Base-by-base conservation (phyloP, 2,329 filamentous ascomycete genomes). In the Aspergillus tamarii region DNA sequence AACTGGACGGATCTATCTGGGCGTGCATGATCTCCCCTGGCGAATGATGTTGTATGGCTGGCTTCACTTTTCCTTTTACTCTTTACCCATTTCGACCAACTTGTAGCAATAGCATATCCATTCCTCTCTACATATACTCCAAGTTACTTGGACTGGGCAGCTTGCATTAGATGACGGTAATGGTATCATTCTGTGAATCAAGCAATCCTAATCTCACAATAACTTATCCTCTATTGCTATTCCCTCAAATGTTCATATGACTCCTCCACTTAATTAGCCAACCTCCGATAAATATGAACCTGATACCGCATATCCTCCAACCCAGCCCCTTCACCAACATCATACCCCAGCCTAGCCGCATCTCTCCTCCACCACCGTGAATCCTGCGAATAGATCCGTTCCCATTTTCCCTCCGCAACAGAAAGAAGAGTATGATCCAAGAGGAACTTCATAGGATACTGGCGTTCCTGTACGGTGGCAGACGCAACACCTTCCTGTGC, bases 241-340 rank as follows among this genome's bases (percentile, higher is more conserved):
- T 45, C 10, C 50, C 39, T 36, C 21, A 48, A 46, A 1, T 7
- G 55, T 16, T 19, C 41, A 9, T 32, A 32, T 9, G 53, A 57
- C 14, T 34, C 11, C 23, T 28, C 30, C 23, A 23, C 23, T 56
- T 56, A 64, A 56, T n/a, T 21, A 55, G 23, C 59, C 34, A 81
- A 56, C 65, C 81, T 78, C 61, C 80, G 78, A 73, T 97, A 98
- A 19, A 97, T 75, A 81, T 97, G 93, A 70, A 97, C 84, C 78
- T 98, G 94, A 78, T 94, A 97, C 54, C 94, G 88, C 94, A 97
- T 97, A 75, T 97, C 92, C 81, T 98, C 94, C 74, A 98, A 80
- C 58, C 88, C 85, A 66, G 97, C 93, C 3, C 93, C 92, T 77
- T 97, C 97, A 32, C 89, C 85, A 71, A 97, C 93, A 9, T 93